Conservation (phyloP, 345 rosid species). For the Aurinia saxatilis region DNA sequence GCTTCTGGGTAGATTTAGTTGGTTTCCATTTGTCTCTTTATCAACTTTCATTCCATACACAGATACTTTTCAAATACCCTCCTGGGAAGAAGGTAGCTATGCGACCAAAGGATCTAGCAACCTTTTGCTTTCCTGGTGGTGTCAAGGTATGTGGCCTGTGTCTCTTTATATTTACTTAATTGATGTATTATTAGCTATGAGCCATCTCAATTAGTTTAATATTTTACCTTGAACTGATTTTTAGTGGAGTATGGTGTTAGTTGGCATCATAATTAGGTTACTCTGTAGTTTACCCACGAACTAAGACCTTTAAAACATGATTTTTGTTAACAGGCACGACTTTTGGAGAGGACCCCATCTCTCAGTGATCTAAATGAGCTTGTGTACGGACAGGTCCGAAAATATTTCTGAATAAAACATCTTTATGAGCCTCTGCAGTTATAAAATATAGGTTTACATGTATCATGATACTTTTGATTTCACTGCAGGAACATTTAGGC, state of each 20-base stretch:
- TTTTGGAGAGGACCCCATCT: constrained; percentile 88
- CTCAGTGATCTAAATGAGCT: constrained; percentile 91
- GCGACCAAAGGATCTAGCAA: constrained; percentile 77
- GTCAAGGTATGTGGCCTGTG: constrained; percentile 54
- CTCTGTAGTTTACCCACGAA: constrained; percentile 10
- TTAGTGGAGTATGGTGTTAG: background rate
- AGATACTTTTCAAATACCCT: constrained; percentile 88
- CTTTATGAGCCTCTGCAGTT: constrained; percentile 1
- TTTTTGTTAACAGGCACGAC: constrained; percentile 48
- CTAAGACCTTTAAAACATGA: constrained; percentile 5
- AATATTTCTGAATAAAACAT: background rate
- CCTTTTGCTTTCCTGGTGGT: constrained; percentile 96
- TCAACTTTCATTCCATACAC: constrained; percentile 21
- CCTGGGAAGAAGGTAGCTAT: constrained; percentile 75
- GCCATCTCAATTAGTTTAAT: background rate
- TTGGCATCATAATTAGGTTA: background rate
- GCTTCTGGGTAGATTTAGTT: constrained; percentile 4
- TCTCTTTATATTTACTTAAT: background rate
- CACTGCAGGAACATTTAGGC: constrained; percentile 77
- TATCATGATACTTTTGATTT: background rate
- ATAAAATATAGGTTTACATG: constrained; percentile 1
- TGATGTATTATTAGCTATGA: constrained; percentile 3
- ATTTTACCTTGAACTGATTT: background rate
- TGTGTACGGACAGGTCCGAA: constrained; percentile 85
- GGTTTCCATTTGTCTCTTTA: constrained; percentile 10